Evolutionary conservation across 1,284 basidiomycete genomes (phyloP), one percentile per base, ranked within the genome.

Genomic region (Naganishia albida): DNA sequence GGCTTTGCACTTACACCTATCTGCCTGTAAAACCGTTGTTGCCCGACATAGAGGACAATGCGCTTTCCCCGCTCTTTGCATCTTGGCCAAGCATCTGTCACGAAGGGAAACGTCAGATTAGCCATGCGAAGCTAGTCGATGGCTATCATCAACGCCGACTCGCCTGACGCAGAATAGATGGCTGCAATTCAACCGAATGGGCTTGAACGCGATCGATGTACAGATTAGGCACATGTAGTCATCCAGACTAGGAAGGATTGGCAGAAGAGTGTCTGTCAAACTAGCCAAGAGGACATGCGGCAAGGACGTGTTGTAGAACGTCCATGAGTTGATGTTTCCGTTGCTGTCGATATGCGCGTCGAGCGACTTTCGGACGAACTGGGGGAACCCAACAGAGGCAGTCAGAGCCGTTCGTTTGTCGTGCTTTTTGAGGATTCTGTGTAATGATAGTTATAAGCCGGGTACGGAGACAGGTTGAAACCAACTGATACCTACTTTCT

Each of bases 131-230:
- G 48, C 30, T 64, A 16, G 2, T 44, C 44, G 18, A 46, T 18
- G 25, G 18, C 40, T 15, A 20, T 10, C 30, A 30, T 20, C 18
- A 44, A 15, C 4, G 63, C 18, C 2, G 20, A 70, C 77, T 38
- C 65, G 85, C 82, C 89, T 79, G 10, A 93, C 90, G 72, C 93
- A 97, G 78, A 96, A 96, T n/a, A 95, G 80, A 77, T 97, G 94
- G 0, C 87, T 84, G 71, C 94, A 98, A 28, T 80, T 78, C 3
- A 98, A 83, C 3, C 92, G 82, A 63, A 98, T 91, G 0, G 91
- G 91, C 76, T 91, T 92, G 82, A 92, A 93, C 7, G 91, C 91
- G 68, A 93, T 86, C 64, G 83, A 85, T 1, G 86, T 89, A 77
- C 91, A 93, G 65, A 93, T 92, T 40, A 78, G 69, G 67, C 84